Evolutionary conservation across 2,329 filamentous ascomycete species (phyloP).

Genomic region (Botrytis aclada): DNA sequence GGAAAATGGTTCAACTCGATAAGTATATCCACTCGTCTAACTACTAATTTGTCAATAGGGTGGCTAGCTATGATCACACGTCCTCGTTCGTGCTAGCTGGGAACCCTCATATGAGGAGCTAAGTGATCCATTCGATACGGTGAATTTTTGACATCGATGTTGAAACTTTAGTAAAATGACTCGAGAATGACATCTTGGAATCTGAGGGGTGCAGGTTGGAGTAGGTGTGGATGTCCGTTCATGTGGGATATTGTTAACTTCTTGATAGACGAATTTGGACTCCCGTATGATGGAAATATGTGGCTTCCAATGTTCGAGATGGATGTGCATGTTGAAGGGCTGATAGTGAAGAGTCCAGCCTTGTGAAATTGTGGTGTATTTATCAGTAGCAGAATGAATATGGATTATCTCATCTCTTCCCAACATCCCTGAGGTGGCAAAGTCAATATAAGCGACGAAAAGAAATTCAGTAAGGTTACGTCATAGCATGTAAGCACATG

Average conservation of each 20-base stretch:
- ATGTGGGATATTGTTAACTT: not conserved
- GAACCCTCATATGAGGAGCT: constrained; percentile 3
- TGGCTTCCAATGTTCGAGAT: not conserved
- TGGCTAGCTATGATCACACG: constrained; percentile 10
- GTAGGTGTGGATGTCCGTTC: too few relatives aligned
- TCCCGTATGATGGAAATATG: not conserved
- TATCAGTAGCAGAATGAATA: not conserved
- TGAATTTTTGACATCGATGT: not conserved
- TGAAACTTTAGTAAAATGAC: too few relatives aligned
- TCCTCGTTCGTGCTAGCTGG: constrained; percentile 13
- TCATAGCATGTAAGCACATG: too few relatives aligned
- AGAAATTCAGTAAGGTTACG: too few relatives aligned
- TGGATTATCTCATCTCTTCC: not conserved
- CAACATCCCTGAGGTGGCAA: too few relatives aligned
- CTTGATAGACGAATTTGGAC: not conserved
- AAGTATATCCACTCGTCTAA: not conserved
- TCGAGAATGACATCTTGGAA: not conserved
- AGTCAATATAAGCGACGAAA: too few relatives aligned
- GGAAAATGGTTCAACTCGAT: not conserved
- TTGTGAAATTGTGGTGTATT: too few relatives aligned
- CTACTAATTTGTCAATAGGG: constrained; percentile 11
- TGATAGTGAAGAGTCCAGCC: rapidly evolving
- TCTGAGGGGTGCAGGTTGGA: too few relatives aligned
- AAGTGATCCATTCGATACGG: not conserved
- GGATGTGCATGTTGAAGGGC: not conserved